Base-by-base conservation (phyloP, 2,329 filamentous ascomycete genomes). In the Drechslerella dactyloides region DNA sequence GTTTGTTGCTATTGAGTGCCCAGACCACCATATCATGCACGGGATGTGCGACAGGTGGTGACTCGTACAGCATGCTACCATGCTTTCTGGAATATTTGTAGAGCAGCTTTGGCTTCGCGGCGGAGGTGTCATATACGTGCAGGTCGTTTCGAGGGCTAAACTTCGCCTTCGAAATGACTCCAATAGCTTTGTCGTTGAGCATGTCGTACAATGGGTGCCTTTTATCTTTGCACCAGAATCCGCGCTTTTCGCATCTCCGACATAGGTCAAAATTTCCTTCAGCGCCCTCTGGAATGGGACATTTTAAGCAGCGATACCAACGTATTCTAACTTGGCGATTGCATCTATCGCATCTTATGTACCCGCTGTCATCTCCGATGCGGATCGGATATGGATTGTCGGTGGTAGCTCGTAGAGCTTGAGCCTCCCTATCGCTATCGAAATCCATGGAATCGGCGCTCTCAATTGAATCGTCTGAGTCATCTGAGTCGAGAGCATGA, bases 11-110 rank as follows among this genome's bases (percentile, higher is more conserved):
- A 17, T 3, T 50, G 3, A 60, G 17, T 40, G 56, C 3, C 56
- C 56, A 60, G 6, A 30, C 44, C 8, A 60, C 19, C 8, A 60
- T 17, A 6, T 19, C 17, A 13, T 23, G 2, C 33, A 8, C 24
- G n/a, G 56, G 56, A 23, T 60, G 37, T 10, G 30, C 30, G 27
- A 23, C 56, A 3, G 53, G 56, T 10, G 37, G 37, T 2, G 56
- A 60, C 24, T 60, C 40, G 27, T 60, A 50, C 5, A 60, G 21
- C 10, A 60, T 27, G n/a, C 2, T 13, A 5, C 24, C 21, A 10
- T n/a, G 19, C 24, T 50, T 60, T 42, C 33, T 10, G 1, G 1
- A 2, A 60, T 10, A 54, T 7, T 7, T 54, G 51, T 10, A 54
- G 15, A 54, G 23, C 51, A 10, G 51, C 11, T 54, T 54, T 21